A percentile compares a stretch with the other conserved stretches of the same genome.
Conservation (phyloP, 129 eudicot genomes). For the Lactuca sativa region DNA sequence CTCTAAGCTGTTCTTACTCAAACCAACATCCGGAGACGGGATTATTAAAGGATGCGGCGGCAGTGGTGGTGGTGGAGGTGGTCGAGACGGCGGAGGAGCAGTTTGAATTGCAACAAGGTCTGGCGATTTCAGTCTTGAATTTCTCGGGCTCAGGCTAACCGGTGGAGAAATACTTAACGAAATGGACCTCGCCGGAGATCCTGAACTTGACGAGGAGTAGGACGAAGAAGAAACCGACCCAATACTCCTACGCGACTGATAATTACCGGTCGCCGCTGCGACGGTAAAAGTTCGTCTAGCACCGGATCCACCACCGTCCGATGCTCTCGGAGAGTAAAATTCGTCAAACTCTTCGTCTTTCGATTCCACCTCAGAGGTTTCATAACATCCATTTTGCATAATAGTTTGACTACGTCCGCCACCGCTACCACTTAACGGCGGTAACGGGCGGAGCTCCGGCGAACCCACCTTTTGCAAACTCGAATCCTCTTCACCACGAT, state of each 20-base stretch:
- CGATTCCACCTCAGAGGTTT: constrained; percentile 30
- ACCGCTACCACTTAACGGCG: constrained; percentile 47
- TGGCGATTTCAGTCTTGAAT: constrained; percentile 58
- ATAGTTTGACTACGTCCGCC: constrained; percentile 26
- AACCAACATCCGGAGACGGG: constrained; percentile 46
- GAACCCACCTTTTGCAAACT: constrained; percentile 50
- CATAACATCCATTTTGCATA: constrained; percentile 7
- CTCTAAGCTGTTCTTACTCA: constrained; percentile 44
- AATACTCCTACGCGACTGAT: constrained; percentile 27
- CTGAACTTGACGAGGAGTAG: constrained; percentile 54
- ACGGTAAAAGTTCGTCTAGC: constrained; percentile 42
- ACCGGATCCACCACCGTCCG: constrained; percentile 43
- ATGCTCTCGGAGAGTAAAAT: constrained; percentile 67
- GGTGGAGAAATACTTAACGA: constrained; percentile 67
- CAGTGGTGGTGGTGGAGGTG: constrained; percentile 38
- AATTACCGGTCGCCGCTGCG: constrained; percentile 31
- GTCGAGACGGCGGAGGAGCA: constrained; percentile 41
- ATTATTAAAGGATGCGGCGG: constrained; percentile 7
- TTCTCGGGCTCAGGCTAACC: constrained; percentile 57
- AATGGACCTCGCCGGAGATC: constrained; percentile 58
- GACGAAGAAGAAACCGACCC: constrained; percentile 52
- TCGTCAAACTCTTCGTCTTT: constrained; percentile 52
- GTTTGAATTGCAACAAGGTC: constrained; percentile 52
- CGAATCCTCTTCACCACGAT: constrained; percentile 2
- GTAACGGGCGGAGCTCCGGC: constrained; percentile 89